Conservation (phyloP, 1,284 basidiomycete species). For the Abortiporus biennis region DNA sequence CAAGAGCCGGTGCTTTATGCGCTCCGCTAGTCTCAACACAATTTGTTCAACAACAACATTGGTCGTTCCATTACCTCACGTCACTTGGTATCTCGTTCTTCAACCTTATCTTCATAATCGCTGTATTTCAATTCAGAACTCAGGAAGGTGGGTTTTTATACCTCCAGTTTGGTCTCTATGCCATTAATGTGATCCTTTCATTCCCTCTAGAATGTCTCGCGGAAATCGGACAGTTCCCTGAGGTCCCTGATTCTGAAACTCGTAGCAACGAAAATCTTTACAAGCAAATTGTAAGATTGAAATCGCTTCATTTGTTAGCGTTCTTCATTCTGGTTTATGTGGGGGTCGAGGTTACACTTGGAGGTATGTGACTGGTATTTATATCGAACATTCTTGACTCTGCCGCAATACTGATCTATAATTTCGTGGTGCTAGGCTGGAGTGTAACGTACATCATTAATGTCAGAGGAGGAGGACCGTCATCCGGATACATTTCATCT, state of each 20-base stretch:
- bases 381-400: neutral
- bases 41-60: constrained; percentile 42
- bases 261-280: constrained; percentile 26
- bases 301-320: constrained; percentile 35
- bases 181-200: neutral
- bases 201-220: constrained; percentile 24
- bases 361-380: constrained; percentile 24
- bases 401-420: neutral
- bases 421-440: too few relatives aligned
- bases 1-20: constrained; percentile 53
- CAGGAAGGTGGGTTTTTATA: constrained; percentile 41
- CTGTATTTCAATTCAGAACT: constrained; percentile 47
- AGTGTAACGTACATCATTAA: constrained; percentile 46
- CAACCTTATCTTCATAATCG: constrained; percentile 36
- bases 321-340: constrained; percentile 41
- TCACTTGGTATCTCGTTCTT: constrained; percentile 49
- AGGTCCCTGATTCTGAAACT: constrained; percentile 10
- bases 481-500: constrained; percentile 43
- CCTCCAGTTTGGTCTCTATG: neutral
- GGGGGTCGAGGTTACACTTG: constrained; percentile 41
- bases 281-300: constrained; percentile 30
- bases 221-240: constrained; percentile 25
- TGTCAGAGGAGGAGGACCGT: constrained; percentile 38
- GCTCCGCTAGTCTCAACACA: constrained; percentile 61
- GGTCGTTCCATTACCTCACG: constrained; percentile 63